Conservation (phyloP, 805 yeast species). For the Yamadazyma scolyti region DNA sequence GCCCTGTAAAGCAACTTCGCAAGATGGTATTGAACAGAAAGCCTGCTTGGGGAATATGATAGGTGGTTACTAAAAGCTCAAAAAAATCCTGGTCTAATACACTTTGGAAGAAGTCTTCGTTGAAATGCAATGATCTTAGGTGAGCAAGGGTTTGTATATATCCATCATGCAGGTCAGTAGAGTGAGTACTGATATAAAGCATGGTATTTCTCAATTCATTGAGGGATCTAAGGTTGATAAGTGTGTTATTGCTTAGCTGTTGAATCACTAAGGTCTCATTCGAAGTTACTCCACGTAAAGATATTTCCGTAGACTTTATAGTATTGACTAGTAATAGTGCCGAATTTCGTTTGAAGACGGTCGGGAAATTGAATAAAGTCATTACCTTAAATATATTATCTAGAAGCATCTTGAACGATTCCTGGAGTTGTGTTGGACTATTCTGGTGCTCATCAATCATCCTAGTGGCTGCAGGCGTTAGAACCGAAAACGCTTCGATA, state of each 20-base stretch:
- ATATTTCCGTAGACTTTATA: slow-evolving; percentile 61
- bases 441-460: slow-evolving; percentile 18
- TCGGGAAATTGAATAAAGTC: slow-evolving; percentile 36
- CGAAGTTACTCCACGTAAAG: slow-evolving; percentile 51
- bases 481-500: slow-evolving; percentile 18
- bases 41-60: slow-evolving; percentile 46
- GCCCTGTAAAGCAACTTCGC: slow-evolving; percentile 47
- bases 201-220: slow-evolving; percentile 37
- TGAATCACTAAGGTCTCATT: slow-evolving; percentile 44
- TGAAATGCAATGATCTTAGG: slow-evolving; percentile 29
- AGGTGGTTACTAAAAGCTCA: slow-evolving; percentile 45
- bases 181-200: slow-evolving; percentile 28
- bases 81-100: slow-evolving; percentile 48
- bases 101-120: slow-evolving; percentile 24
- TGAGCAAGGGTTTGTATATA: slow-evolving; percentile 31
- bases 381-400: slow-evolving; percentile 33
- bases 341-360: slow-evolving; percentile 31
- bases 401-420: slow-evolving; percentile 24
- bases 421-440: slow-evolving; percentile 8
- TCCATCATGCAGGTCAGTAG: slow-evolving; percentile 34
- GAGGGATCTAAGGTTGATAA: slow-evolving; percentile 54
- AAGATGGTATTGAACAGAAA: slow-evolving; percentile 45
- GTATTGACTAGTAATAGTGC: slow-evolving; percentile 47
- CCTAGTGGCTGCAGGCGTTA: slow-evolving; percentile 25
- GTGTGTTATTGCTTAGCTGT: slow-evolving; percentile 59